Conservation (phyloP, 768 basidiomycete genomes). For the Pleurotus ostreatus region DNA sequence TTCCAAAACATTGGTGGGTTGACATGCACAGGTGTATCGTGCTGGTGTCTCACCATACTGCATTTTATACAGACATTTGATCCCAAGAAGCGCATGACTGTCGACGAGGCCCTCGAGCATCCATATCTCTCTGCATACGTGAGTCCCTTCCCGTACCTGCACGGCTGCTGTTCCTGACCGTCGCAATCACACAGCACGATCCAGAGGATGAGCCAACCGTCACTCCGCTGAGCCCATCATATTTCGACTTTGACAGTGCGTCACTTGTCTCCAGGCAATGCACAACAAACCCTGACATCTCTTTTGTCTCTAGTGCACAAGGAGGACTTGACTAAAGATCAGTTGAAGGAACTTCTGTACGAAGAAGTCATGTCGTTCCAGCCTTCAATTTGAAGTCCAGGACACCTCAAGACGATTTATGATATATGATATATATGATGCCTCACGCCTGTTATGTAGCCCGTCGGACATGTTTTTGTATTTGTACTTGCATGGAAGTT, state of each 20-base stretch:
- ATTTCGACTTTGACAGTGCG: slow-evolving; percentile 89
- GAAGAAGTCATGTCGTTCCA: slow-evolving; percentile 79
- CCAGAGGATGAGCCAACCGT: slow-evolving; percentile 86
- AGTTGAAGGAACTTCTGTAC: slow-evolving; percentile 80
- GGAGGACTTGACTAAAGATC: slow-evolving; percentile 71
- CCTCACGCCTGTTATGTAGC: background rate
- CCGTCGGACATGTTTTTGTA: slow-evolving; percentile 1
- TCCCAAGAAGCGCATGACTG: slow-evolving; percentile 79
- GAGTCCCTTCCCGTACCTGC: slow-evolving; percentile 17
- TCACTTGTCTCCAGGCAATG: slow-evolving; percentile 6
- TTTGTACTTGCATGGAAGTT: slow-evolving; percentile 1
- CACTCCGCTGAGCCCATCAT: slow-evolving; percentile 74
- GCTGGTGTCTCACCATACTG: background rate
- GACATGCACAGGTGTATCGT: background rate
- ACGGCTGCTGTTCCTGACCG: slow-evolving; percentile 8
- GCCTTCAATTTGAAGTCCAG: slow-evolving; percentile 44
- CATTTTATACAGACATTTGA: slow-evolving; percentile 63
- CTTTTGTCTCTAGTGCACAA: slow-evolving; percentile 46
- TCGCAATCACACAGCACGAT: slow-evolving; percentile 52
- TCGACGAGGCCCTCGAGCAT: slow-evolving; percentile 78
- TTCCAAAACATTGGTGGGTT: slow-evolving; percentile 59
- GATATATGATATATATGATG: background rate
- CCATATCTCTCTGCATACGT: slow-evolving; percentile 81
- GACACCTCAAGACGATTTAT: background rate
- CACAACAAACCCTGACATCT: slow-evolving; percentile 5